Conservation (phyloP, 2,329 filamentous ascomycete species). For the Dendryphion nanum region DNA sequence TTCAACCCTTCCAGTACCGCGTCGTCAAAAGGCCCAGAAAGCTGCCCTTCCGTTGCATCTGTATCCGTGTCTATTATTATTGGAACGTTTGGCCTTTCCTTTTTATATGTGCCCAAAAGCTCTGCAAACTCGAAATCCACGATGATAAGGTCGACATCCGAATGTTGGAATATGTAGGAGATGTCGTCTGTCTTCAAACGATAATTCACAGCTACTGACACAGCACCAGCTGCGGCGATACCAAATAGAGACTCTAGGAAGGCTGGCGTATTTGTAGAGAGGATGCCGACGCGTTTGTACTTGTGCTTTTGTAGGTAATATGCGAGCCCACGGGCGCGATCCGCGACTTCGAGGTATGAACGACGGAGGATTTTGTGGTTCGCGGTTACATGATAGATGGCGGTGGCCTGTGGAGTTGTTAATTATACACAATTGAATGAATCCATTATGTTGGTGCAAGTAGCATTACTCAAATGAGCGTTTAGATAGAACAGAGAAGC, state of each 20-base stretch:
- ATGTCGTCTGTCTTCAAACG: conserved; percentile 81
- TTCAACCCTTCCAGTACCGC: conserved; percentile 77
- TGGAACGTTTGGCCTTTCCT: conserved; percentile 61
- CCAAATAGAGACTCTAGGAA: conserved; percentile 91
- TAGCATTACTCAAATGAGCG: not conserved
- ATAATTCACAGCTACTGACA: conserved; percentile 74
- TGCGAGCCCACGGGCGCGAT: conserved; percentile 81
- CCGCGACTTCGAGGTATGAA: conserved; percentile 77
- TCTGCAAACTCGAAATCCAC: conserved; percentile 77
- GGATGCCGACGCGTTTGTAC: conserved; percentile 75
- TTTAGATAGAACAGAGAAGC: not conserved
- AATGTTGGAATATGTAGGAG: conserved; percentile 83
- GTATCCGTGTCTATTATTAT: conserved; percentile 84
- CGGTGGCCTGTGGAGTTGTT: conserved; percentile 57
- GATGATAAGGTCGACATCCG: conserved; percentile 82
- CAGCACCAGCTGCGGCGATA: conserved; percentile 75
- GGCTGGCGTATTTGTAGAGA: conserved; percentile 89
- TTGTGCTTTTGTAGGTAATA: conserved; percentile 79
- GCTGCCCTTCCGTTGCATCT: conserved; percentile 70
- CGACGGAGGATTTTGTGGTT: conserved; percentile 73
- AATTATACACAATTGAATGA: not conserved
- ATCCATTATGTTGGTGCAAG: not conserved
- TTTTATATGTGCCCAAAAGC: conserved; percentile 66
- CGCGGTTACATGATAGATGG: conserved; percentile 81
- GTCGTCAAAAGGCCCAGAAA: conserved; percentile 78